Base-by-base conservation (phyloP, 148 eudicot species). In the Vaccinium macrocarpon region DNA sequence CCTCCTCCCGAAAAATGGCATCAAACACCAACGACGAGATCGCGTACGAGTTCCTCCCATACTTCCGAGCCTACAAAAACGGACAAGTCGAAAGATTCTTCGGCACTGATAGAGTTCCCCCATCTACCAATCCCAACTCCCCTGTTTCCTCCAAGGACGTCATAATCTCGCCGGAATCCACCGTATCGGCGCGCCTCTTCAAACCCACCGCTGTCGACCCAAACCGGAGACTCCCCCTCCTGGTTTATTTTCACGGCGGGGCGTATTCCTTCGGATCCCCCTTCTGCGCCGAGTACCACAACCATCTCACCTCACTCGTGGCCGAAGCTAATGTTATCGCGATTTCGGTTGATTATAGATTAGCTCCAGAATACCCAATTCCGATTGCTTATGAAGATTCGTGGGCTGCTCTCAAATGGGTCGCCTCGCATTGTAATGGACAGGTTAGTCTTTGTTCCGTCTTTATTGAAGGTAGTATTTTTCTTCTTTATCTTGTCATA, bases 311-410 rank as follows among this genome's bases (percentile, higher is more conserved):
- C 82, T 14, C 9, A 50, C 70, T 86, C 2, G 86, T 79, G 5
- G 68, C 88, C 1, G 78, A 84, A 27, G 87, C 91, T 19, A 83
- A 88, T 18, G 70, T 83, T 8, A 57, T 88, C 8, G 88, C 81
- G 13, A 46, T 91, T 0, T 88, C 95, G 0, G 86, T 92, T 6
- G 89, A 93, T 1, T 93, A 91, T 42, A 86, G 95, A 48, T 46
- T 86, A 27, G 93, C 93, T 53, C 97, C 97, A 0, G 95, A 93
- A 25, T 51, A 90, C 79, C 92, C 88, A 4, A 68, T 92, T 2
- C 93, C 97, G 0, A 55, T 49, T 0, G 88, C 89, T 1, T 89
- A 79, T 71, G 91, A 92, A 0, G 97, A 93, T 79, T 88, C 90
- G 0, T 93, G 93, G 92, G 84, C 49, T 2, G 91, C 87, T 0